phyloP scores from a whole-genome alignment of 2,329 filamentous ascomycete species.

The Clonostachys sp. region DNA sequence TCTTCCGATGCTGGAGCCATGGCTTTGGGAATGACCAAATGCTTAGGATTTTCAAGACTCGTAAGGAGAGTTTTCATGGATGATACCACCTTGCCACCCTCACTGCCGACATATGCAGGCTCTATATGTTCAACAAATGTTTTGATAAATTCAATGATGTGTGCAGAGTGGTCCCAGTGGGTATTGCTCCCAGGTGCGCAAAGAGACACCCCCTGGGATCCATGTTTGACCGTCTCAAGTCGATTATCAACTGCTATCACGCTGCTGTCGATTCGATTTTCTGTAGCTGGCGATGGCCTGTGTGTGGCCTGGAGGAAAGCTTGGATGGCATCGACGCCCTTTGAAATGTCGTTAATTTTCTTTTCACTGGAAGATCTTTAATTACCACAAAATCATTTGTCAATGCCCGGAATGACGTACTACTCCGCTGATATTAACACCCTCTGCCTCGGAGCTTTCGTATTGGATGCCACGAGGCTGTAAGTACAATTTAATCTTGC shows the following conservation, averaged over 20 bases:
- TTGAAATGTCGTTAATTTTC: slow-evolving; percentile 27
- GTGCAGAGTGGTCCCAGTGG: slow-evolving; percentile 21
- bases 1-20: too few relatives aligned
- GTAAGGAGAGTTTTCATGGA: too few relatives aligned
- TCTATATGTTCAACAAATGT: slow-evolving; percentile 5
- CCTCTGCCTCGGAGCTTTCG: slow-evolving; percentile 19
- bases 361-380: slow-evolving; percentile 16
- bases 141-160: slow-evolving; percentile 25
- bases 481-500: slow-evolving; percentile 23
- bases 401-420: slow-evolving; percentile 10
- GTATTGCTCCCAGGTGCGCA: not conserved
- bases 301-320: slow-evolving; percentile 4
- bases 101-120: not conserved
- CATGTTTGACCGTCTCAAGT: too few relatives aligned
- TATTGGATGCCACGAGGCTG: slow-evolving; percentile 15
- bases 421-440: slow-evolving; percentile 28
- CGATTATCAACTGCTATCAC: too few relatives aligned
- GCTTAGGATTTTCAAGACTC: too few relatives aligned
- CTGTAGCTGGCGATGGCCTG: not conserved
- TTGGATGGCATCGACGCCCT: slow-evolving; percentile 24
- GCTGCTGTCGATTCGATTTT: slow-evolving; percentile 5
- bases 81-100: too few relatives aligned
- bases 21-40: too few relatives aligned
- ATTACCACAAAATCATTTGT: too few relatives aligned
- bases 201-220: too few relatives aligned